A percentile compares a stretch with the other conserved stretches of the same genome.
Evolutionary conservation across 805 yeast genomes (phyloP).

Genomic region (Brettanomyces bruxellensis): DNA sequence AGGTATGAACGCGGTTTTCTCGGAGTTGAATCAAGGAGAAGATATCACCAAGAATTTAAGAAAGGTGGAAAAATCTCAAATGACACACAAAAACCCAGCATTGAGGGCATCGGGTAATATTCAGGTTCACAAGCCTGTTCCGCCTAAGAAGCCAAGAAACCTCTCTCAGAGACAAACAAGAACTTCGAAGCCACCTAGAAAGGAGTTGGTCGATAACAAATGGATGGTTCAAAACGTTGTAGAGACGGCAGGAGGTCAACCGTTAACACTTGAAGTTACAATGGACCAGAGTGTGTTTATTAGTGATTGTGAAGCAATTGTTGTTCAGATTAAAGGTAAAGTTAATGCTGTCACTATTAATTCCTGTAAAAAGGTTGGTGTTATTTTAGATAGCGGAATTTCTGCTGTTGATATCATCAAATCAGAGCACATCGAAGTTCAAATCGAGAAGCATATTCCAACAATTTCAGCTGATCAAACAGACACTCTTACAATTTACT

Average conservation of each 20-base stretch:
- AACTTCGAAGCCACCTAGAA: constrained; percentile 38
- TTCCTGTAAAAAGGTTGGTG: constrained; percentile 61
- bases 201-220: constrained; percentile 75
- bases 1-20: constrained; percentile 84
- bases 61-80: constrained; percentile 87
- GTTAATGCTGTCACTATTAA: constrained; percentile 80
- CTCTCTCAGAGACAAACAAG: constrained; percentile 28
- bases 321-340: constrained; percentile 83
- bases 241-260: constrained; percentile 41
- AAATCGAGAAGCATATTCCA: constrained; percentile 75
- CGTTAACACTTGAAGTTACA: constrained; percentile 61
- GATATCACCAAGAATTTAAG: constrained; percentile 75
- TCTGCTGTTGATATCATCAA: constrained; percentile 86
- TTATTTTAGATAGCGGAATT: constrained; percentile 76
- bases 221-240: constrained; percentile 85
- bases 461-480: constrained; percentile 82
- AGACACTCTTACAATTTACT: constrained; percentile 75
- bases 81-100: constrained; percentile 88
- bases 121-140: constrained; percentile 53
- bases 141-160: constrained; percentile 75
- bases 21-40: constrained; percentile 83
- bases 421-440: constrained; percentile 72
- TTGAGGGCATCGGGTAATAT: constrained; percentile 53
- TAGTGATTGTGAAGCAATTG: constrained; percentile 65
- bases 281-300: constrained; percentile 85